phyloP scores from a whole-genome alignment of 306 rosid genomes.

The Abrus pulchellus region DNA sequence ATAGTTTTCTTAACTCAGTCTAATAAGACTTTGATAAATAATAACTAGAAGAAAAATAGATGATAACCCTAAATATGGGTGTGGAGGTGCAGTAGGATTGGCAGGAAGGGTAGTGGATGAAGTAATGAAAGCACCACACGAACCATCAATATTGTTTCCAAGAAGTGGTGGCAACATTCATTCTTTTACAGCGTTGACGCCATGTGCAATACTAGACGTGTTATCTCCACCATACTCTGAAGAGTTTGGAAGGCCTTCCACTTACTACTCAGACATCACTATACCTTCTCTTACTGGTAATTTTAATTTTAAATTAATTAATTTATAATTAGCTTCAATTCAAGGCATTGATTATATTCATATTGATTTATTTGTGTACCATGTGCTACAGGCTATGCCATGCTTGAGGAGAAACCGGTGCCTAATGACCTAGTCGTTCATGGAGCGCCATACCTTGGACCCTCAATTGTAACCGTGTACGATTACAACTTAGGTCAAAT shows the following conservation, averaged over 20 bases:
- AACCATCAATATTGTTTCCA: conserved; percentile 63
- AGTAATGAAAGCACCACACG: conserved; percentile 57
- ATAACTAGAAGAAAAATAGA: too few relatives aligned
- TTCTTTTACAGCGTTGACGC: conserved; percentile 64
- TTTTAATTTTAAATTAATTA: neutral
- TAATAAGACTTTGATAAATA: too few relatives aligned
- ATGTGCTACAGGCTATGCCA: conserved; percentile 54
- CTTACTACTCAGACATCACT: conserved; percentile 65
- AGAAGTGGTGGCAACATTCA: conserved; percentile 79
- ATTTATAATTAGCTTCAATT: neutral
- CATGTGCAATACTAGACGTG: conserved; percentile 74
- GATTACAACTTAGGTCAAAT: conserved; percentile 21
- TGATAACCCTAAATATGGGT: neutral
- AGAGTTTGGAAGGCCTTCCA: conserved; percentile 66
- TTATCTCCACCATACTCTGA: conserved; percentile 74
- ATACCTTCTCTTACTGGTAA: conserved; percentile 65
- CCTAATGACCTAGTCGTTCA: conserved; percentile 62
- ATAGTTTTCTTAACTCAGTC: too few relatives aligned
- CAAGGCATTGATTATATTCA: neutral
- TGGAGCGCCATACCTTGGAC: conserved; percentile 74
- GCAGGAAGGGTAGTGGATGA: conserved; percentile 60
- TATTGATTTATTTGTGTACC: neutral
- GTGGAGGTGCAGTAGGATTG: conserved; percentile 60
- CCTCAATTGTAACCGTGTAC: conserved; percentile 38
- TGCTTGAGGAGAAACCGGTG: conserved; percentile 65